Base-by-base conservation (phyloP, 257 asterid genomes). In the Gentiana dahurica region DNA sequence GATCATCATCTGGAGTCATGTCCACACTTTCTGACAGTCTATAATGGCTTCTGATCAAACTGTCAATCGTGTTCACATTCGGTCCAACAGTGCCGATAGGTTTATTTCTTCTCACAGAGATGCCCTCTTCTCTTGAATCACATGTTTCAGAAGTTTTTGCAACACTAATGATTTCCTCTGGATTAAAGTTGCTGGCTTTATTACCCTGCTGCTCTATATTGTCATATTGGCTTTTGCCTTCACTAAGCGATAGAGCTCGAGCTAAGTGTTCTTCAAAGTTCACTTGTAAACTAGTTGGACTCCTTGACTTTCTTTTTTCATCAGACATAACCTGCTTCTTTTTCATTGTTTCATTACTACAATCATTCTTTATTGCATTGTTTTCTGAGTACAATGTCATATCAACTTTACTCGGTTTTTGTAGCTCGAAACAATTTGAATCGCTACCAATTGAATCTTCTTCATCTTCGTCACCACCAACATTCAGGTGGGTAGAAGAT, bases 341-440 rank as follows among this genome's bases (percentile, higher is more conserved):
- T 71, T 77, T 79, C 15, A 24, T 47, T 0, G 35, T 49, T 57
- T 72, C 79, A 35, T 69, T 58, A 34, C 51, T 62, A 10, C 46
- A 41, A 32, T 65, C 67, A 45, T 53, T 64, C 58, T 62, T 73
- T 4, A 34, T 58, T 43, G 62, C 12, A 56, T 65, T 76, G 36
- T 61, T 63, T 47, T 60, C 81, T 44, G 45, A 65, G 46, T 41
- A 41, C 48, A 70, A 51, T 76, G 68, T 79, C 34, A 69, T 55
- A 53, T 74, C 66, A 51, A 66, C 60, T 24, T 66, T 79, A 46
- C 68, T 73, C 59, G 68, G 68, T 59, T 84, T 86, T 11, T 69
- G n/a, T 36, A 86, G 70, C 75, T 84, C 94, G 36, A 87, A 84
- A 71, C 96, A 84, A 58, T 87, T 86, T 1, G 94, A 84, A 56